Conservation (phyloP, 495 filamentous ascomycete species). For the Xylaria bambusicola region DNA sequence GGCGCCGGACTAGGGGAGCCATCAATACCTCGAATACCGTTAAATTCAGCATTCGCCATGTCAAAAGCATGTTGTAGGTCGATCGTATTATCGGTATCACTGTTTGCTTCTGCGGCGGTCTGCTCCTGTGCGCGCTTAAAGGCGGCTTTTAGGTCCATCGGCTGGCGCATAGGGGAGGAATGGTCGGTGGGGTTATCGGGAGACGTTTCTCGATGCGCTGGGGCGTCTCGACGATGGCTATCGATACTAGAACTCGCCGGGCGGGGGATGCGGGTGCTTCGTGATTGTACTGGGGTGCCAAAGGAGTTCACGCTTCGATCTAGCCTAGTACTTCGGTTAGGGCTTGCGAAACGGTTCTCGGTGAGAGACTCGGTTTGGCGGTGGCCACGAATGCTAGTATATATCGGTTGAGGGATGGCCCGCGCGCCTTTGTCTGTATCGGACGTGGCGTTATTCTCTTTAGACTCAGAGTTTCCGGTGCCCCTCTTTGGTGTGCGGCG, state of each 20-base stretch:
- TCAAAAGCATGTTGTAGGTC: conserved; percentile 30
- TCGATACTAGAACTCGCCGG: conserved; percentile 23
- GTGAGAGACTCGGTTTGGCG: conserved; percentile 13
- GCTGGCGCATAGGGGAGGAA: conserved; percentile 33
- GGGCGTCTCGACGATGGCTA: background rate
- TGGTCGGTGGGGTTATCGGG: conserved; percentile 23
- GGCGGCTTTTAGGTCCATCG: conserved; percentile 42
- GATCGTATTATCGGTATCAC: conserved; percentile 24
- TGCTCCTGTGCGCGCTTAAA: conserved; percentile 46
- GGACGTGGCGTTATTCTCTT: conserved; percentile 27
- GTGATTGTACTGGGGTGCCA: conserved; percentile 20
- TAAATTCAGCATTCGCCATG: conserved; percentile 29
- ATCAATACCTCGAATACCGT: conserved; percentile 33
- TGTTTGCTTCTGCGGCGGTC: conserved; percentile 26
- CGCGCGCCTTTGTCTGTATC: conserved; percentile 22
- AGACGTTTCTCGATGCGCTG: background rate
- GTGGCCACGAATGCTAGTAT: conserved; percentile 20
- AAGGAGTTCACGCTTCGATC: conserved; percentile 19
- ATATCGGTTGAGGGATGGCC: conserved; percentile 22
- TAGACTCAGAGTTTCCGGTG: conserved; percentile 20
- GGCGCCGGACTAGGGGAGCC: conserved; percentile 53
- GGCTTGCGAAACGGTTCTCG: background rate
- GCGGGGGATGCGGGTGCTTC: conserved; percentile 43
- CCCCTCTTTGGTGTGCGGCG: conserved; percentile 17
- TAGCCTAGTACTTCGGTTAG: background rate